phyloP scores from a whole-genome alignment of 2,329 filamentous ascomycete genomes.

The Microcyclospora tardicrescens region DNA sequence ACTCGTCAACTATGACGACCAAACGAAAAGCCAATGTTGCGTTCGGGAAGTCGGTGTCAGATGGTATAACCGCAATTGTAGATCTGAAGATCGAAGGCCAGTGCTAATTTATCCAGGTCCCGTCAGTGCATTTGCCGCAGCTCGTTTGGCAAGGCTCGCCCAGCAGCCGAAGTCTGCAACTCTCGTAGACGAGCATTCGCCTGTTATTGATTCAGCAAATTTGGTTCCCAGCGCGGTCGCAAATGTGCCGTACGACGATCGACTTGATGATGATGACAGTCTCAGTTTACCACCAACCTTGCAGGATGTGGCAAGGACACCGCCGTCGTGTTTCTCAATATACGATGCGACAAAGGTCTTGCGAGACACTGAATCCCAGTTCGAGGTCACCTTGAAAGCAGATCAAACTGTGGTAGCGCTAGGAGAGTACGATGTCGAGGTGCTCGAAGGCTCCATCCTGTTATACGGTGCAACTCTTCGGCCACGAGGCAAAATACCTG shows the following conservation, averaged over 20 bases:
- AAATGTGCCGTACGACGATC: conserved; percentile 11
- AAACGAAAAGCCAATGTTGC: conserved; percentile 24
- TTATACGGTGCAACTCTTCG: conserved; percentile 51
- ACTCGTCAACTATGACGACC: conserved; percentile 12
- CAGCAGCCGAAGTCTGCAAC: conserved; percentile 1
- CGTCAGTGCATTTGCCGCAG: conserved; percentile 18
- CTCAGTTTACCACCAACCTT: too few species aligned
- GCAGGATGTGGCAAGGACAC: not conserved
- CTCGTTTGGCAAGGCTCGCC: conserved; percentile 10
- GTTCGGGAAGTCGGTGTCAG: conserved; percentile 9
- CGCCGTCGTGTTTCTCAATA: not conserved
- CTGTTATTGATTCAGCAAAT: not conserved
- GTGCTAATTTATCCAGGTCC: too few species aligned
- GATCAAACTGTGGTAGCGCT: conserved; percentile 31
- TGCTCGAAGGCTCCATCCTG: conserved; percentile 49
- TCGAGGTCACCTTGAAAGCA: conserved; percentile 12
- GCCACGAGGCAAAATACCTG: too few species aligned
- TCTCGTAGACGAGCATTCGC: not conserved
- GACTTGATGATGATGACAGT: conserved; percentile 1
- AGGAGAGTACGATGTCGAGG: conserved; percentile 54
- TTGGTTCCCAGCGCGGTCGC: conserved; percentile 8
- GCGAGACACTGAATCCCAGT: conserved; percentile 7
- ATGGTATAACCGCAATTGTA: too few species aligned
- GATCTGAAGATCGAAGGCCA: too few species aligned
- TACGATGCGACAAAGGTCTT: conserved; percentile 3